phyloP scores from a whole-genome alignment of 495 filamentous ascomycete genomes.

The Talaromyces proteolyticus region DNA sequence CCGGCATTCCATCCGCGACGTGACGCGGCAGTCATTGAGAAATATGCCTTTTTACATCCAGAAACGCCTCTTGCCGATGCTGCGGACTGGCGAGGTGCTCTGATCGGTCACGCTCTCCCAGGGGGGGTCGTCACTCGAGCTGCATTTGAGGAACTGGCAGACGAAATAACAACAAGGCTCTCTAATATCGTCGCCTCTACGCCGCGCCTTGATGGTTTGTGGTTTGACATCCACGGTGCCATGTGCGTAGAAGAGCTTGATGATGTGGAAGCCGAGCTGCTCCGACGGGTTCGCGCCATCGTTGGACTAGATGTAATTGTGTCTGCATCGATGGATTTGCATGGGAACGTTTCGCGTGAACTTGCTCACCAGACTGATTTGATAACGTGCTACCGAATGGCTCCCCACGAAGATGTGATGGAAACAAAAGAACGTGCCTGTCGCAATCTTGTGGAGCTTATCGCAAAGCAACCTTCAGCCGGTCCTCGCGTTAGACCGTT shows the following conservation, averaged over 20 bases:
- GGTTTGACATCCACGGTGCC: conserved; percentile 55
- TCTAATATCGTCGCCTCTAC: conserved; percentile 20
- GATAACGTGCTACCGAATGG: conserved; percentile 52
- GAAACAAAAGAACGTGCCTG: conserved; percentile 52
- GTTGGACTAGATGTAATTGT: conserved; percentile 45
- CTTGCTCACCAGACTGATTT: conserved; percentile 46
- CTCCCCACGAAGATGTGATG: conserved; percentile 44
- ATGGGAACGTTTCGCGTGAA: conserved; percentile 49
- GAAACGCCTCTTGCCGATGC: conserved; percentile 33
- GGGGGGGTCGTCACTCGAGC: conserved; percentile 43
- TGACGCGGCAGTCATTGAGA: conserved; percentile 36
- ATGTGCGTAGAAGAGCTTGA: conserved; percentile 51
- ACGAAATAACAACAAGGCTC: conserved; percentile 42
- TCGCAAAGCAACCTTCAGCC: conserved; percentile 12
- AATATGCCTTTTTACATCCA: conserved; percentile 39
- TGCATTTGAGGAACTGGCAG: conserved; percentile 41
- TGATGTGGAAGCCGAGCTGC: conserved; percentile 46
- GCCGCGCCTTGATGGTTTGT: conserved; percentile 38
- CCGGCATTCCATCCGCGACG: conserved; percentile 47
- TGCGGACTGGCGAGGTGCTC: conserved; percentile 43
- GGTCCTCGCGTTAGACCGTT: conserved; percentile 21
- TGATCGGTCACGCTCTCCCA: conserved; percentile 50
- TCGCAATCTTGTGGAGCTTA: conserved; percentile 40
- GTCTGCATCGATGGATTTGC: conserved; percentile 52
- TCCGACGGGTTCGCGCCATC: conserved; percentile 38